Percentiles rank a stretch among this genome's conserved stretches.
Conservation (phyloP, 78 protist species). For the Chrysochromulina parva region DNA sequence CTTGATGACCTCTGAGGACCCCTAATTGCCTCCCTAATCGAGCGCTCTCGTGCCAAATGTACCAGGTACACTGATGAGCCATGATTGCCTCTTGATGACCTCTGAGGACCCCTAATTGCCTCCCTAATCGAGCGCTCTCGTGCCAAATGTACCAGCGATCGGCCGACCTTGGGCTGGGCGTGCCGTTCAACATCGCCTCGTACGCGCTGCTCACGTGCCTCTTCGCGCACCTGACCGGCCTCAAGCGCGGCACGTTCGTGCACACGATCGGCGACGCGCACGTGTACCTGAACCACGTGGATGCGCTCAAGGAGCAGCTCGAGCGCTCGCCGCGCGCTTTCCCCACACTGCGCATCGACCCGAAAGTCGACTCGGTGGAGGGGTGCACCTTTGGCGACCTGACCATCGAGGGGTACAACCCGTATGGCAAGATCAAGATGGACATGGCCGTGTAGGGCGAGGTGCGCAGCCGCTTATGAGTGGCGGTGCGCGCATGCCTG, state of each 20-base stretch:
- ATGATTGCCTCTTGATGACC: no score
- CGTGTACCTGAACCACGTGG: slow-evolving; percentile 83
- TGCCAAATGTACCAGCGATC: slow-evolving; percentile 45
- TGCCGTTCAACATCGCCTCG: slow-evolving; percentile 93
- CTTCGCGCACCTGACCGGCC: slow-evolving; percentile 74
- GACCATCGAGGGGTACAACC: background rate
- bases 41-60: slow-evolving; percentile 32
- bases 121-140: background rate
- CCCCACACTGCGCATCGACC: background rate
- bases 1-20: no score
- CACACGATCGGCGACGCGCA: slow-evolving; percentile 73
- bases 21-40: background rate
- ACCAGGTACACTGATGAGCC: no score
- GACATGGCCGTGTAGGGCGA: background rate
- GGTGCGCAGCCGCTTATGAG: no score
- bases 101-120: background rate
- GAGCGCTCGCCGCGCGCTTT: slow-evolving; percentile 30
- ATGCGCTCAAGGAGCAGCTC: slow-evolving; percentile 73
- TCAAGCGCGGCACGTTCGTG: slow-evolving; percentile 81
- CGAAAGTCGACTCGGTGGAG: background rate
- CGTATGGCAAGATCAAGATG: slow-evolving; percentile 27
- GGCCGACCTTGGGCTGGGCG: slow-evolving; percentile 86
- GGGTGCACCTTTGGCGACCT: background rate
- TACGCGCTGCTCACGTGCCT: slow-evolving; percentile 78
- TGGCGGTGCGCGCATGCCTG: no score